Percentiles rank a stretch among this genome's conserved stretches.
These are phyloP conservation scores for Buxus sempervirens DNA, from an alignment of 164 flowering plant species.

Conservation along the genomic window DNA sequence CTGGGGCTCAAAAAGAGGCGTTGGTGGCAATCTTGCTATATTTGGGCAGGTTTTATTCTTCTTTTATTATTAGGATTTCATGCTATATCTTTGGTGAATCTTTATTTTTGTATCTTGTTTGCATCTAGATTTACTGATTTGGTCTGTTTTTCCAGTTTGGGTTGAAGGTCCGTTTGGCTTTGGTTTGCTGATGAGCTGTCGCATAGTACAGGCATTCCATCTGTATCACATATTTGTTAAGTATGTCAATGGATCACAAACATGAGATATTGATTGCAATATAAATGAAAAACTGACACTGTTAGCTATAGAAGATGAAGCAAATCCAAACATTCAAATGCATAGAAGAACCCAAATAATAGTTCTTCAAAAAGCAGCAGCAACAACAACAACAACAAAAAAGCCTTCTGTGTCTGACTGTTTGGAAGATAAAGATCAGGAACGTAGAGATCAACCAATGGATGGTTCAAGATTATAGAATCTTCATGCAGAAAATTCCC, in stretches of 20 bases:
- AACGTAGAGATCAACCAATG: no score
- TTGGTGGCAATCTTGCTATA: constrained; percentile 80
- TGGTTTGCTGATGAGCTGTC: constrained; percentile 77
- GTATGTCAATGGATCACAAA: constrained; percentile 36
- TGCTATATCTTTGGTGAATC: neutral
- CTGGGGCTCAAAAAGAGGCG: constrained; percentile 42
- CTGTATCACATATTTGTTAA: constrained; percentile 69
- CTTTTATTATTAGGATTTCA: neutral
- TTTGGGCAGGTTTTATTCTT: constrained; percentile 70
- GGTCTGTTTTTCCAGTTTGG: constrained; percentile 56
- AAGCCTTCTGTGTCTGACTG: no score
- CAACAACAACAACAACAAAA: no score
- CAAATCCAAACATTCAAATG: no score
- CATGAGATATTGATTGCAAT: no score
- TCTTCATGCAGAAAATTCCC: no score
- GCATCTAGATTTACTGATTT: neutral
- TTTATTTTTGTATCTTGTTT: neutral
- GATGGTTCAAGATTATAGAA: no score
- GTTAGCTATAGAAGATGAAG: no score
- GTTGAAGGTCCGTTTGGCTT: constrained; percentile 81
- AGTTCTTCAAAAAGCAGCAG: no score
- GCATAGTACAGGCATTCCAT: constrained; percentile 72
- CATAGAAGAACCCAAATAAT: no score
- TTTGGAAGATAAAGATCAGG: no score
- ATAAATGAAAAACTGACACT: no score